Evolutionary conservation across 2,329 filamentous ascomycete genomes (phyloP).

Genomic region (Coccinonectria pachysandricola): DNA sequence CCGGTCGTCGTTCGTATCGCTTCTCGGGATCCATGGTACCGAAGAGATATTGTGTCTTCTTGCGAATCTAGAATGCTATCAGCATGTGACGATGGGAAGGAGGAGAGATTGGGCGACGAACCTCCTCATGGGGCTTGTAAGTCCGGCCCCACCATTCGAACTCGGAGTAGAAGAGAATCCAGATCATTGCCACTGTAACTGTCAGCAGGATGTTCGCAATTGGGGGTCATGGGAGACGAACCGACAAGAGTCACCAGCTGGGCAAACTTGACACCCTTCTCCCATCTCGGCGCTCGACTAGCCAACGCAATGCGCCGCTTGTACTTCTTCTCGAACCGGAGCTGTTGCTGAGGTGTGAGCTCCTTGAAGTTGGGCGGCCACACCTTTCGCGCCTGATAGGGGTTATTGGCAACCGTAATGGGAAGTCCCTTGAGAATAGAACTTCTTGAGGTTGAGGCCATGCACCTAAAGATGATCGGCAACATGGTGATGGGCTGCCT

Average conservation of each 20-base stretch:
- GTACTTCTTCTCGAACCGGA: slow-evolving; percentile 69
- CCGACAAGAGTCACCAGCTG: slow-evolving; percentile 51
- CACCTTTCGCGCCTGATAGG: slow-evolving; percentile 56
- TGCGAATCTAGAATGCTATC: slow-evolving; percentile 22
- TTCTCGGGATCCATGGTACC: slow-evolving; percentile 31
- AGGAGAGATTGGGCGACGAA: slow-evolving; percentile 6
- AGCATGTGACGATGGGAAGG: slow-evolving; percentile 2
- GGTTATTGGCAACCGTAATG: slow-evolving; percentile 37
- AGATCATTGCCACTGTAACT: slow-evolving; percentile 25
- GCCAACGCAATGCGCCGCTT: slow-evolving; percentile 57
- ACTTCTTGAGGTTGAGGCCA: slow-evolving; percentile 22
- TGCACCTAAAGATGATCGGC: slow-evolving; percentile 23
- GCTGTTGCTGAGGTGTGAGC: slow-evolving; percentile 61
- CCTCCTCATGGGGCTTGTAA: slow-evolving; percentile 34
- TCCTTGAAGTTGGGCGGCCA: slow-evolving; percentile 71
- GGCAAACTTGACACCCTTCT: slow-evolving; percentile 52
- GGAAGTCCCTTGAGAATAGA: slow-evolving; percentile 17
- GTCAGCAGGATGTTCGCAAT: too few relatives aligned
- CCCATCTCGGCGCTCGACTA: slow-evolving; percentile 52
- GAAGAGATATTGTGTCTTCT: slow-evolving; percentile 28
- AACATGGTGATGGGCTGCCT: slow-evolving; percentile 26
- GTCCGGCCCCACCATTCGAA: slow-evolving; percentile 34
- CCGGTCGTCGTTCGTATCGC: slow-evolving; percentile 30
- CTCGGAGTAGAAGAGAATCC: slow-evolving; percentile 31
- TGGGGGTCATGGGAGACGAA: slow-evolving; percentile 24